A percentile compares a stretch with the other conserved stretches of the same genome.
Evolutionary conservation across 73 alveolate genomes (phyloP).

Genomic region (Paramecium pentaurelia): DNA sequence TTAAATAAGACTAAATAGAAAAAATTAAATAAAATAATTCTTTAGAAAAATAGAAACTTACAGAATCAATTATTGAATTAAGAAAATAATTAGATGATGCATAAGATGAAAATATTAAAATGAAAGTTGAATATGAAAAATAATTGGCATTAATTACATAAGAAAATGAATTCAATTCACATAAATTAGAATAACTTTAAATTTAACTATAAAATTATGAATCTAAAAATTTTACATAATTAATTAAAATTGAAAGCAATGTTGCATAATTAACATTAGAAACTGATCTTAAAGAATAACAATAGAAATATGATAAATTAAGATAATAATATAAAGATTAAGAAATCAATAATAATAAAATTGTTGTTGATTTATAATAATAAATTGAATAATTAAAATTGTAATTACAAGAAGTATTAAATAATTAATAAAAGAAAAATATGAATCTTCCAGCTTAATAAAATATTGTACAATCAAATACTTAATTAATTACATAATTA

Average conservation of each 20-base stretch:
- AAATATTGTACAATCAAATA: neutral
- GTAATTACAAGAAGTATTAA: neutral
- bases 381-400: neutral
- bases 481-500: neutral
- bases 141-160: constrained; percentile 5
- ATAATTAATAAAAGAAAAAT: neutral
- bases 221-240: neutral
- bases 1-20: neutral
- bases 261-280: neutral
- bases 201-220: neutral
- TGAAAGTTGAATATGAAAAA: constrained; percentile 10
- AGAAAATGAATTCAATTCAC: neutral
- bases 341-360: neutral
- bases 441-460: neutral
- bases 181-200: neutral
- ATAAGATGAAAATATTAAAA: constrained; percentile 14
- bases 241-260: neutral
- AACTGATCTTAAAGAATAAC: constrained; percentile 7
- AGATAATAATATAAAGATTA: constrained; percentile 29
- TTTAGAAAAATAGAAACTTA: neutral
- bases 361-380: neutral
- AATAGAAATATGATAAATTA: constrained; percentile 33
- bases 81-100: neutral
- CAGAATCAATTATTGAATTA: neutral
- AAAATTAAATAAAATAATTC: neutral